Base-by-base conservation (phyloP, 345 rosid species). In the Salix suchowensis region DNA sequence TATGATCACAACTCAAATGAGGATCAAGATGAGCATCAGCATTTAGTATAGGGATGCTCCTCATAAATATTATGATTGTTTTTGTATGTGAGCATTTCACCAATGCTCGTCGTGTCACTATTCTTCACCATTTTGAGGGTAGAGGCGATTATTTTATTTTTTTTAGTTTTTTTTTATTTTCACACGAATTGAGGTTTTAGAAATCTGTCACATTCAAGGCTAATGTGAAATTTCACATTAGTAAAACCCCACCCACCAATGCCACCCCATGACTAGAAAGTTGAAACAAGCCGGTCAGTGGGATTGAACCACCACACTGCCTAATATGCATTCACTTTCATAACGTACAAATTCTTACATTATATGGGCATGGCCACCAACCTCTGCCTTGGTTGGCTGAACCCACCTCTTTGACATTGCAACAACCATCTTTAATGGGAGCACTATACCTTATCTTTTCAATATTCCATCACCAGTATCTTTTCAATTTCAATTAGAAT, bases 41-140 rank as follows among this genome's bases (percentile, higher is more conserved):
- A 73, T 65, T 64, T 30, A 2, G 39, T 36, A 19, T 77, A 66
- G 54, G 54, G 16, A 46, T 50, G 6, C 40, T 14, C 13, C 19
- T 24, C 0, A 60, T 7, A 42, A 11, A 42, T 42, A 10, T 42
- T 8, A 46, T 16, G 3, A 21, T 54, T 1, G 55, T 24, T 54
- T 39, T 30, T 64, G 77, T 65, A 48, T 23, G 18, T 10, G 72
- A 75, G 74, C 82, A 82, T 80, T 65, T 26, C 13, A 11, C 15
- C 37, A 30, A 48, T 66, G 78, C 80, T 76, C 68, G 14, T 48
- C 71, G 55, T 76, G 74, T 74, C 36, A 14, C 68, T 68, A 68
- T 74, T 76, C 28, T 65, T 79, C 34, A 68, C 71, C 24, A 16
- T 39, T 71, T 66, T 24, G 44, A 28, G 73, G 76, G 73, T 4